phyloP scores from a whole-genome alignment of 2,329 filamentous ascomycete species.

The Aureobasidium mangrovei region DNA sequence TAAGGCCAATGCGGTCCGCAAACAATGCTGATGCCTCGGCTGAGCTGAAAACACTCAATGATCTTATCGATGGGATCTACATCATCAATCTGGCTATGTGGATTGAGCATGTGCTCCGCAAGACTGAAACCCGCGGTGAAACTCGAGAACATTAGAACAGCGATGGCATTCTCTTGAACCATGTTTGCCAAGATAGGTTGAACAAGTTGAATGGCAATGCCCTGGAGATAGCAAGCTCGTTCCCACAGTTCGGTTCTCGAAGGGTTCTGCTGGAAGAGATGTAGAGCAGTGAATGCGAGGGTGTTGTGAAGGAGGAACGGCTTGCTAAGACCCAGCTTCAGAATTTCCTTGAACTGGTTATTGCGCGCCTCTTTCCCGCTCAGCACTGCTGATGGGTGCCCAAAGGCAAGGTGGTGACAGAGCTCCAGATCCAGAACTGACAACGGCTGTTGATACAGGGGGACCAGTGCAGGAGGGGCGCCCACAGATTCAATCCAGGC shows the following conservation, averaged over 20 bases:
- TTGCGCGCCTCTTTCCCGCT: background rate
- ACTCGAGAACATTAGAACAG: slow-evolving; percentile 13
- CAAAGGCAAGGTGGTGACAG: background rate
- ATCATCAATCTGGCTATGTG: background rate
- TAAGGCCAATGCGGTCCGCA: background rate
- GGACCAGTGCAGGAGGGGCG: background rate
- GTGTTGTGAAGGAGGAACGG: slow-evolving; percentile 16
- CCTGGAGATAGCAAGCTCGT: slow-evolving; percentile 11
- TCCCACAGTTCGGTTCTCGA: slow-evolving; percentile 1
- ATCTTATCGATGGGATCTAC: background rate
- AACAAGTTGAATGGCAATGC: slow-evolving; percentile 8
- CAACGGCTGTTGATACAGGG: background rate
- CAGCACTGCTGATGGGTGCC: background rate
- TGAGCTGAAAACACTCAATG: background rate
- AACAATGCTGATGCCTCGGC: background rate
- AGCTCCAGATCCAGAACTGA: background rate
- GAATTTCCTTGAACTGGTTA: background rate
- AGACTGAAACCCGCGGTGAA: slow-evolving; percentile 11
- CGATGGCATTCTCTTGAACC: slow-evolving; percentile 9
- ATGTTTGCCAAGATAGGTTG: slow-evolving; percentile 2
- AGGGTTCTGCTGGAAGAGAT: slow-evolving; percentile 10
- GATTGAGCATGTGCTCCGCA: background rate
- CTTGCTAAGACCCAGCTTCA: background rate
- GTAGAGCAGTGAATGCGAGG: slow-evolving; percentile 19
- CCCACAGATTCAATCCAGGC: background rate